phyloP scores from a whole-genome alignment of 129 eudicot genomes.

The Artemisia argyi region DNA sequence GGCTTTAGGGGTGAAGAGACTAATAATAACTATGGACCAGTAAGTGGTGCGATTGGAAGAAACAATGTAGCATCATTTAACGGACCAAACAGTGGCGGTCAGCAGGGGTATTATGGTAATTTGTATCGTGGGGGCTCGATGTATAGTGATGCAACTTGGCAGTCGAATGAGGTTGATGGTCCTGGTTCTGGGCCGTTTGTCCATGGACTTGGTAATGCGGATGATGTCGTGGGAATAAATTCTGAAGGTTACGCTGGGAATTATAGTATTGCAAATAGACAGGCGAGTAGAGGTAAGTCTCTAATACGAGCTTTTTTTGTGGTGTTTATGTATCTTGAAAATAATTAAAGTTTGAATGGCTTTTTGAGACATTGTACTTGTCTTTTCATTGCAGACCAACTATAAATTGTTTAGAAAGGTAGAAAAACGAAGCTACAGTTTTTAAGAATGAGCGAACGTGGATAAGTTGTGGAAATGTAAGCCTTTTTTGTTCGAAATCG shows the following conservation, averaged over 20 bases:
- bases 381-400: not conserved
- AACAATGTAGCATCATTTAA: conserved; percentile 41
- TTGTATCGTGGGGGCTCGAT: conserved; percentile 51
- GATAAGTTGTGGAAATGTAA: conserved; percentile 4
- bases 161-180: conserved; percentile 56
- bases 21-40: conserved; percentile 39
- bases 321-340: not conserved
- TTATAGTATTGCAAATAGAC: conserved; percentile 69
- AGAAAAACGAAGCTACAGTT: not conserved
- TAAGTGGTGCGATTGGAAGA: conserved; percentile 55
- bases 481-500: not conserved
- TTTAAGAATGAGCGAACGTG: conserved; percentile 9
- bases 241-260: conserved; percentile 70
- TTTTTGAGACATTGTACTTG: conserved; percentile 5
- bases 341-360: not conserved
- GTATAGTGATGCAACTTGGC: conserved; percentile 79
- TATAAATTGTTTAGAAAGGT: conserved; percentile 5
- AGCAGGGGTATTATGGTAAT: conserved; percentile 59
- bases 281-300: conserved; percentile 67
- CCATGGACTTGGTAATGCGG: conserved; percentile 57
- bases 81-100: conserved; percentile 42
- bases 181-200: conserved; percentile 60
- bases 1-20: conserved; percentile 55
- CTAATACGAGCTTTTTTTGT: not conserved
- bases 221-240: conserved; percentile 47